A percentile compares a stretch with the other conserved stretches of the same genome.
phyloP scores from a whole-genome alignment of 192 early-diverging fungal species.

The Linnemannia schmuckeri region DNA sequence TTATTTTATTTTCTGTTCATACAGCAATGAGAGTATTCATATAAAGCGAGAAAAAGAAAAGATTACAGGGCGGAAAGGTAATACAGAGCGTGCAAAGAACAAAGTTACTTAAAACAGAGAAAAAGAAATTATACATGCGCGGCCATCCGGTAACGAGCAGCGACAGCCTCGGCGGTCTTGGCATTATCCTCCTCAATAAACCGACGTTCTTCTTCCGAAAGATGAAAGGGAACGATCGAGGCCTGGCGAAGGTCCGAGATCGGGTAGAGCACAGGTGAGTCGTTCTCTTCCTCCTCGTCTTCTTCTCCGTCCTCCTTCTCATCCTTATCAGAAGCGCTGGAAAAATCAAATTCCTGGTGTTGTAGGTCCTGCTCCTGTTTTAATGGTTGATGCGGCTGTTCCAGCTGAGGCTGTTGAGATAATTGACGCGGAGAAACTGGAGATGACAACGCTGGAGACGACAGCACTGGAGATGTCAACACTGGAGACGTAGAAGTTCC shows the following conservation, averaged over 20 bases:
- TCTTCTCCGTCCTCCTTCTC: not conserved
- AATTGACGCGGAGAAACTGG: not conserved
- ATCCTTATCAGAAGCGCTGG: not conserved
- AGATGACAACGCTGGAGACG: not conserved
- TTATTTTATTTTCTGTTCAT: not conserved
- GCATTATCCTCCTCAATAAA: conserved; percentile 53
- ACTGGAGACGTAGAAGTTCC: not conserved
- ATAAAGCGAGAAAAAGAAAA: not conserved
- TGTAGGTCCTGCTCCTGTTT: not conserved
- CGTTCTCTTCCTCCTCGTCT: not conserved
- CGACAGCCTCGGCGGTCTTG: conserved; percentile 29
- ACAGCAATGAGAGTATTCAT: not conserved
- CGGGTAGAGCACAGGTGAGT: conserved; percentile 41
- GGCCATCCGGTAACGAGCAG: not conserved
- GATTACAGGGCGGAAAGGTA: not conserved
- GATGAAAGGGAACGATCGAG: conserved; percentile 33
- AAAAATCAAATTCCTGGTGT: not conserved
- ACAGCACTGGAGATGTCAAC: no score
- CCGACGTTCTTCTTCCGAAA: conserved; percentile 49
- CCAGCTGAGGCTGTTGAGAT: not conserved
- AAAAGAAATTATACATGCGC: not conserved
- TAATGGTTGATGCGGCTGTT: no score
- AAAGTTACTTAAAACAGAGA: not conserved
- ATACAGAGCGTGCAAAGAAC: not conserved
- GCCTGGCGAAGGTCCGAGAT: conserved; percentile 40